phyloP scores from a whole-genome alignment of 305 asterid genomes.

The Fraxinus nigra region DNA sequence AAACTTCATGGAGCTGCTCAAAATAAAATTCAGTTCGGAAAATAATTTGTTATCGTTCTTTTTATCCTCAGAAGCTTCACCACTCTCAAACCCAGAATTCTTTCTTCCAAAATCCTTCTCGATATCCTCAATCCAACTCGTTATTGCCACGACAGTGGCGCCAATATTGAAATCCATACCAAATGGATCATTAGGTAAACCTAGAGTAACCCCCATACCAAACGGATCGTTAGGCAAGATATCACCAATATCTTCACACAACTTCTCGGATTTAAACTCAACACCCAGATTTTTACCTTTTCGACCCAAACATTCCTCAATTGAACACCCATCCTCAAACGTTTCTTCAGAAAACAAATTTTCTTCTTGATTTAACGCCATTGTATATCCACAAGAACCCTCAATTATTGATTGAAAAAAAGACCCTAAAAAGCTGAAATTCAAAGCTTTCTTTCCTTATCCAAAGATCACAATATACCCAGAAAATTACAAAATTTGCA shows the following conservation, averaged over 20 bases:
- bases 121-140: constrained; percentile 40
- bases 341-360: constrained; percentile 23
- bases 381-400: constrained; percentile 20
- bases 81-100: constrained; percentile 33
- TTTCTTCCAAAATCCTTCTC: constrained; percentile 36
- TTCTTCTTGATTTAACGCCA: constrained; percentile 45
- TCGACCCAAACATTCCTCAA: constrained; percentile 25
- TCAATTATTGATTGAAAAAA: neutral
- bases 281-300: constrained; percentile 20
- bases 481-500: constrained; percentile 19
- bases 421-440: constrained; percentile 10
- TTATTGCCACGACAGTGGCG: constrained; percentile 40
- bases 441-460: constrained; percentile 8
- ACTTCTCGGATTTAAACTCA: constrained; percentile 35
- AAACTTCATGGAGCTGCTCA: constrained; percentile 33
- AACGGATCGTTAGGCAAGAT: constrained; percentile 49
- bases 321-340: constrained; percentile 28
- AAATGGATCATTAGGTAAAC: constrained; percentile 69
- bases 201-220: constrained; percentile 28
- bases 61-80: constrained; percentile 29
- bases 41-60: constrained; percentile 25
- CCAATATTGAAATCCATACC: constrained; percentile 48
- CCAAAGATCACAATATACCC: constrained; percentile 8
- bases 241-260: constrained; percentile 47
- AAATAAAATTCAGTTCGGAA: constrained; percentile 39